Evolutionary conservation across 257 asterid genomes (phyloP).

Genomic region (Linaria vulgaris): DNA sequence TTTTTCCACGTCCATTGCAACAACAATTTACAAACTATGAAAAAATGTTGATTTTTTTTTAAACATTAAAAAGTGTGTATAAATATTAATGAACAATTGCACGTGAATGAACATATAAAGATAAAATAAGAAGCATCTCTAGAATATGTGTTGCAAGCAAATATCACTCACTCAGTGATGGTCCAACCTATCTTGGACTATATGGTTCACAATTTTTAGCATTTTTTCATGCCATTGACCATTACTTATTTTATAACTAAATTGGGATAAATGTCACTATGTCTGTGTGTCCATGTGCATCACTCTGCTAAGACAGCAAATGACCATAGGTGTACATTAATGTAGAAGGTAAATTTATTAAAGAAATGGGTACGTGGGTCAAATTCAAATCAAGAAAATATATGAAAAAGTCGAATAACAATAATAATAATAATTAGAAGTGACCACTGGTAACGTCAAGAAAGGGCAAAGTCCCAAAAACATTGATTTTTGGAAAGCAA

Average conservation of each 20-base stretch:
- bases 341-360: conserved; percentile 18
- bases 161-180: neutral
- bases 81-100: too few species aligned
- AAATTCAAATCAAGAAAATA: conserved; percentile 16
- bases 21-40: too few species aligned
- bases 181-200: neutral
- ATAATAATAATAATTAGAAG: conserved; percentile 22
- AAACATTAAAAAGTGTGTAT: too few species aligned
- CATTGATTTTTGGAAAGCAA: conserved; percentile 23
- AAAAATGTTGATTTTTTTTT: too few species aligned
- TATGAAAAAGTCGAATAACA: neutral
- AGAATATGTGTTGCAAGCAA: neutral
- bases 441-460: conserved; percentile 30
- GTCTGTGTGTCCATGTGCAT: conserved; percentile 24
- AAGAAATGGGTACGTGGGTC: conserved; percentile 24
- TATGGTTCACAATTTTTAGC: neutral
- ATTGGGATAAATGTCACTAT: conserved; percentile 36
- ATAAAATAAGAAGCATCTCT: neutral
- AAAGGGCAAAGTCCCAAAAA: conserved; percentile 25
- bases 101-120: neutral
- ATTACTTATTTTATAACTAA: conserved; percentile 10
- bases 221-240: too few species aligned
- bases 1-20: too few species aligned
- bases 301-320: conserved; percentile 23
- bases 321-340: conserved; percentile 13